A percentile compares a stretch with the other conserved stretches of the same genome.
Evolutionary conservation across 2,329 filamentous ascomycete genomes (phyloP).

Genomic region (Monosporascus sp.): DNA sequence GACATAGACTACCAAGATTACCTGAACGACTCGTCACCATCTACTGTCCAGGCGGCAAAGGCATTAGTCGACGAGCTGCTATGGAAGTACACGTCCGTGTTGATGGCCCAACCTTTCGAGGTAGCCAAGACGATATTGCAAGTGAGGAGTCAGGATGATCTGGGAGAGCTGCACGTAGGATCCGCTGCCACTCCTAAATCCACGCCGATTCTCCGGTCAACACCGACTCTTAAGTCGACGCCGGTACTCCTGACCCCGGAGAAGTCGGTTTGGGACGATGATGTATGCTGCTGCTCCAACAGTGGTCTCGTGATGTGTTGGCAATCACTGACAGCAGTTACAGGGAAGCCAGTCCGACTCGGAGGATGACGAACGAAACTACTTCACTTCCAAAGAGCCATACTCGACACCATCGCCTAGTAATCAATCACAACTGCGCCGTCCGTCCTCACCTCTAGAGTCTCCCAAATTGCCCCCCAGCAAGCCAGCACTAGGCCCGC

Average conservation of each 20-base stretch:
- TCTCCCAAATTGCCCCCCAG: constrained; percentile 28
- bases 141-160: constrained; percentile 54
- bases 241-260: too few species aligned
- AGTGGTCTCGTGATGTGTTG: too few species aligned
- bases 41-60: constrained; percentile 67
- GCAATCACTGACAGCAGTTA: too few species aligned
- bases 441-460: constrained; percentile 24
- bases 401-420: constrained; percentile 46
- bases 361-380: constrained; percentile 72
- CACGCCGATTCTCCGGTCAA: constrained; percentile 22
- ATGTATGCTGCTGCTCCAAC: too few species aligned
- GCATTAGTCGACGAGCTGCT: constrained; percentile 77
- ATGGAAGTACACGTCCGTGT: constrained; percentile 85
- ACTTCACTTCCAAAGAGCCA: constrained; percentile 67
- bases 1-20: constrained; percentile 93
- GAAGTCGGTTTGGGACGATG: too few species aligned
- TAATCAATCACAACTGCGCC: constrained; percentile 29
- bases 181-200: constrained; percentile 15
- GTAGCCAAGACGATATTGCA: constrained; percentile 93
- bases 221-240: neutral
- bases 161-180: constrained; percentile 29
- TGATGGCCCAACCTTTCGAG: constrained; percentile 94
- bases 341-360: constrained; percentile 53
- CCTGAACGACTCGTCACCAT: constrained; percentile 69
- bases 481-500: constrained; percentile 32